Base-by-base conservation (phyloP, 2,329 filamentous ascomycete genomes). In the Monosporascus sp. region DNA sequence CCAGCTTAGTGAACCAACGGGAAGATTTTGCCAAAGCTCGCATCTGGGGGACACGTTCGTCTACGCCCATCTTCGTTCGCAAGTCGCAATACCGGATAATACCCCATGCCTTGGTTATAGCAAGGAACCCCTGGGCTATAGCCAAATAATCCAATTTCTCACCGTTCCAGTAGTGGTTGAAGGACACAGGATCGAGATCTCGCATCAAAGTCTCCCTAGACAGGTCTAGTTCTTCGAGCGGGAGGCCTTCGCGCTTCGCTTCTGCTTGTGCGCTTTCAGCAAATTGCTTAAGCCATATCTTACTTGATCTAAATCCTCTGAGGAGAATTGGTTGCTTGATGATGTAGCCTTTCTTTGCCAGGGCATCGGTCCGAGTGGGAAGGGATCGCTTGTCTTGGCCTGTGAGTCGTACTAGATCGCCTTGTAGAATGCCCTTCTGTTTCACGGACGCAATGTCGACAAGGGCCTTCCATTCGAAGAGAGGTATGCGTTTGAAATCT, bases 311-410 rank as follows among this genome's bases (percentile, higher is more conserved):
- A 53, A 77, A 80, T 38, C 80, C 80, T 49, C 77, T 74, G 11
- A 82, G 76, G 20, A 85, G 75, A 1, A 81, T 78, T 4, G 81
- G 80, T 41, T 82, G 75, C 65, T 86, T 86, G 49, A 77, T 77
- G 48, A 84, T 80, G 57, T 86, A 86, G 17, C 82, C 82, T 62
- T 85, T 85, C 57, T 75, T 74, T 5, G 79, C 75, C 1, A 86
- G 72, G 3, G 76, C 74, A 57, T 85, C 81, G 0, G 83, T 86
- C 36, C 83, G 73, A 53, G 80, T 82, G 3, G 83, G 82, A 1
- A 86, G 75, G 1, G 82, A 85, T 49, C 82, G 77, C 62, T 86
- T 86, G 65, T 86, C 83, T 63, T 86, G 83, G 22, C 77, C 75
- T 14, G 81, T 80, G 1, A 83, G 68, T 20, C 77, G 75, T 17